Evolutionary conservation across 2,329 filamentous ascomycete species (phyloP).

Genomic region (Periconia digitata): DNA sequence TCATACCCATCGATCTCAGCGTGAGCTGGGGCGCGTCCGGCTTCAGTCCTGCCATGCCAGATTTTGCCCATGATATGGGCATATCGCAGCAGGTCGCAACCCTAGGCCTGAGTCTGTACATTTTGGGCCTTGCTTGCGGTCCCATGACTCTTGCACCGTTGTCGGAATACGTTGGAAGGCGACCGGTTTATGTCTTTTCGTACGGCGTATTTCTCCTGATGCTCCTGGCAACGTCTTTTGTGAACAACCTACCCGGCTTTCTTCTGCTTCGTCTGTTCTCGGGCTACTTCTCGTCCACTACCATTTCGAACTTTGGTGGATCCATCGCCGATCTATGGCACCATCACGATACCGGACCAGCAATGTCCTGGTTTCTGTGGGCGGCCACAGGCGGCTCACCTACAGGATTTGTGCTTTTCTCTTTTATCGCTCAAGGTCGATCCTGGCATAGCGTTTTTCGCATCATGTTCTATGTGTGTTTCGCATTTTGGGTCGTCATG

Average conservation of each 20-base stretch:
- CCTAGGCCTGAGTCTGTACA: slow-evolving; percentile 50
- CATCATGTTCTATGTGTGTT: slow-evolving; percentile 50
- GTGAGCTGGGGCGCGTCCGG: slow-evolving; percentile 51
- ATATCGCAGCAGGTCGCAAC: slow-evolving; percentile 46
- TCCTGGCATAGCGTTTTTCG: slow-evolving; percentile 51
- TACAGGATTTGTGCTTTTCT: slow-evolving; percentile 50
- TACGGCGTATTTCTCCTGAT: slow-evolving; percentile 49
- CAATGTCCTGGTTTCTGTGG: slow-evolving; percentile 50
- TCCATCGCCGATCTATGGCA: slow-evolving; percentile 51
- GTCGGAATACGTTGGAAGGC: slow-evolving; percentile 46
- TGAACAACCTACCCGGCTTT: slow-evolving; percentile 46
- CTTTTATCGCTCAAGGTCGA: slow-evolving; percentile 47
- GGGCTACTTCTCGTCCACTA: slow-evolving; percentile 49
- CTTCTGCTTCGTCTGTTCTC: slow-evolving; percentile 48
- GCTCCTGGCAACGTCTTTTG: slow-evolving; percentile 48
- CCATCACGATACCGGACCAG: slow-evolving; percentile 45
- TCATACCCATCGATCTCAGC: slow-evolving; percentile 39
- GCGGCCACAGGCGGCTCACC: slow-evolving; percentile 51
- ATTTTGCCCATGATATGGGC: slow-evolving; percentile 47
- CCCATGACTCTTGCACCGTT: slow-evolving; percentile 40
- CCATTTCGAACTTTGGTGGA: slow-evolving; percentile 45
- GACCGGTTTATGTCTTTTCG: slow-evolving; percentile 47
- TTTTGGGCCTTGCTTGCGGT: slow-evolving; percentile 49
- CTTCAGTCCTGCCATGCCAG: slow-evolving; percentile 48
- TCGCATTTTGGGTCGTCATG: slow-evolving; percentile 48